Evolutionary conservation across 2,329 filamentous ascomycete species (phyloP).

Genomic region (Thermomyces lanuginosus): DNA sequence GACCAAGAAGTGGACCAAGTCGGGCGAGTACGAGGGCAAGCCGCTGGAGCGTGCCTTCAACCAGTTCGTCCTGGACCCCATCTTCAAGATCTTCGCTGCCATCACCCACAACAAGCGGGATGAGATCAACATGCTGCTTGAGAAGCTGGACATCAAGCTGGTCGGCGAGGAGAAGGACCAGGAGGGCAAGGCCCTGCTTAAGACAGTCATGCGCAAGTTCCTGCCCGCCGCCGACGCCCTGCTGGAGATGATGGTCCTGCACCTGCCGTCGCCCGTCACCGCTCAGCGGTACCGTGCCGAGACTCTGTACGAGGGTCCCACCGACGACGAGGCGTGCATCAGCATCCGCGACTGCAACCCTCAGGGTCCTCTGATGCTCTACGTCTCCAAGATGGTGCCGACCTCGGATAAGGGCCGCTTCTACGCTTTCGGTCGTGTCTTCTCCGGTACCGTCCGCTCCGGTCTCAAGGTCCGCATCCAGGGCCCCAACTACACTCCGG

Average conservation of each 20-base stretch:
- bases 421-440: constrained; percentile 99
- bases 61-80: constrained; percentile 98
- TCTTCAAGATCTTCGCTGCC: constrained; percentile 94
- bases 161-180: constrained; percentile 69
- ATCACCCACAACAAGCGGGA: constrained; percentile 99
- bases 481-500: constrained; percentile 94
- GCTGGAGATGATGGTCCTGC: constrained; percentile 99
- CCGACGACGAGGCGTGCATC: constrained; percentile 80
- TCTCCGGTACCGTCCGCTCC: constrained; percentile 92
- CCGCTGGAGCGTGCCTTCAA: constrained; percentile 95
- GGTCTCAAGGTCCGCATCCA: constrained; percentile 99
- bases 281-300: constrained; percentile 97
- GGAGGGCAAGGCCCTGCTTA: constrained; percentile 95
- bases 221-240: constrained; percentile 94
- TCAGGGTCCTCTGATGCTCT: constrained; percentile 97
- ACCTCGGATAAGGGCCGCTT: constrained; percentile 99
- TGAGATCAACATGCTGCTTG: constrained; percentile 62
- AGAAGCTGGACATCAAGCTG: constrained; percentile 95
- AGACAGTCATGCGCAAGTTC: constrained; percentile 98
- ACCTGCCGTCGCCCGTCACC: constrained; percentile 87
- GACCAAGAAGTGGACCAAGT: constrained; percentile 99
- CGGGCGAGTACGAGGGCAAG: constrained; percentile 67
- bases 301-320: constrained; percentile 95
- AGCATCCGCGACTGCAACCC: constrained; percentile 97
- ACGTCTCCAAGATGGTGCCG: constrained; percentile 99